Conservation (phyloP, 139 green algal genomes). For the Micromonas pusilla region DNA sequence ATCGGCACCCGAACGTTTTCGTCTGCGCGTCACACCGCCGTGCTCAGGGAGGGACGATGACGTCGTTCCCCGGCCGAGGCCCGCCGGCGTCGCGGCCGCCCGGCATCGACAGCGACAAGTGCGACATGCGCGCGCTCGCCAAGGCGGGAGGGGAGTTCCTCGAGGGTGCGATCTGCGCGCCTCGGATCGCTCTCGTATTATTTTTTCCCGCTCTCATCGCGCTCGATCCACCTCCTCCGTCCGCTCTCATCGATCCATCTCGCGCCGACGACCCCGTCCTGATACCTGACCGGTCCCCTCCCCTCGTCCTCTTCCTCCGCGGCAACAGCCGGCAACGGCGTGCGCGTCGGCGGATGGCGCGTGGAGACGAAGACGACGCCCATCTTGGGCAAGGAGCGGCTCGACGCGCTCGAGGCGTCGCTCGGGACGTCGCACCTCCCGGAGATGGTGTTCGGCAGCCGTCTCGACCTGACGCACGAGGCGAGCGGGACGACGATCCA, state of each 20-base stretch:
- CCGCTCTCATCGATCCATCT: too few species aligned
- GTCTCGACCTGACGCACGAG: slow-evolving; percentile 57
- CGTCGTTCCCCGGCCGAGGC: background rate
- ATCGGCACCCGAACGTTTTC: too few species aligned
- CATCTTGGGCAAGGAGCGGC: background rate
- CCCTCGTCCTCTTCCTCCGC: background rate
- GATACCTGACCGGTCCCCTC: background rate
- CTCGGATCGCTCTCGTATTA: too few species aligned
- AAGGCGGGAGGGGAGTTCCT: background rate
- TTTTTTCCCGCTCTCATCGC: too few species aligned
- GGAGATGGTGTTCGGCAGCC: slow-evolving; percentile 73
- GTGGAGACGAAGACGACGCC: background rate
- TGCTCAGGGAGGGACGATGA: background rate
- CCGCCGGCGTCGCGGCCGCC: too few species aligned
- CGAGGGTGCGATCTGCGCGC: background rate
- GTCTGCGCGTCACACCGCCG: too few species aligned
- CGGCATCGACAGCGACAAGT: background rate
- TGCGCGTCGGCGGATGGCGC: background rate
- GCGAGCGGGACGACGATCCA: slow-evolving; percentile 46
- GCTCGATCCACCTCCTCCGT: too few species aligned
- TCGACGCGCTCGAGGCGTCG: background rate
- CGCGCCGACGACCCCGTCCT: too few species aligned
- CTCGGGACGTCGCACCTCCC: slow-evolving; percentile 38
- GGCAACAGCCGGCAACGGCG: background rate
- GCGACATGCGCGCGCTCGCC: background rate